Evolutionary conservation across 257 asterid genomes (phyloP).

Genomic region (Ophiorrhiza pumila): DNA sequence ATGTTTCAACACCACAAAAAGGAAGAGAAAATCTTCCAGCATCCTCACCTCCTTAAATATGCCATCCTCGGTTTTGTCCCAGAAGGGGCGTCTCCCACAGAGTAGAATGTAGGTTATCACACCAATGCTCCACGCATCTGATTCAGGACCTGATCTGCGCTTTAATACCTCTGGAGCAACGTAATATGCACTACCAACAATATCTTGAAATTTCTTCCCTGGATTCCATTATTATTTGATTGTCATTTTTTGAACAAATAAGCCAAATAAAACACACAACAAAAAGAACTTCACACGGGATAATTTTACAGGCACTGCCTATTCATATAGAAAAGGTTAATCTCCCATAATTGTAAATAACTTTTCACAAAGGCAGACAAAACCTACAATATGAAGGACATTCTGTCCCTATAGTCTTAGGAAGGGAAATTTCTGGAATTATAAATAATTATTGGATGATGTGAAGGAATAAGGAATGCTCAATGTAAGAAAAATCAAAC

Average conservation of each 20-base stretch:
- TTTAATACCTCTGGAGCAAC: slow-evolving; percentile 98
- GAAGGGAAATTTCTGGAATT: not conserved
- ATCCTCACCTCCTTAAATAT: slow-evolving; percentile 85
- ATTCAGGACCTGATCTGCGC: slow-evolving; percentile 96
- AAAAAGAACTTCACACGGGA: not conserved
- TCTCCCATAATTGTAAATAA: not conserved
- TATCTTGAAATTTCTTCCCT: slow-evolving; percentile 91
- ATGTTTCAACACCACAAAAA: not conserved
- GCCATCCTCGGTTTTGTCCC: slow-evolving; percentile 99
- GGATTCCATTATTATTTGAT: slow-evolving; percentile 15
- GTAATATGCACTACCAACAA: slow-evolving; percentile 98
- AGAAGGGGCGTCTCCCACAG: slow-evolving; percentile 95
- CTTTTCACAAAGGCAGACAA: not conserved
- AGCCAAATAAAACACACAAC: not conserved
- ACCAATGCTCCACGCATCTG: slow-evolving; percentile 99
- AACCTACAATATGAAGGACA: not conserved
- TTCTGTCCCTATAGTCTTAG: not conserved
- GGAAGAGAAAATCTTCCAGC: not conserved
- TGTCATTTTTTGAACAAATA: not conserved
- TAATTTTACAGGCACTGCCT: not conserved
- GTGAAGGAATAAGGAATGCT: not conserved
- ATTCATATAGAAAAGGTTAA: not conserved
- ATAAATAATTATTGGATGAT: not conserved
- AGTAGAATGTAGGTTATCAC: slow-evolving; percentile 95
- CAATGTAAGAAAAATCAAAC: not conserved